Conservation (phyloP, 805 yeast species). For the Ogataea allantospora region DNA sequence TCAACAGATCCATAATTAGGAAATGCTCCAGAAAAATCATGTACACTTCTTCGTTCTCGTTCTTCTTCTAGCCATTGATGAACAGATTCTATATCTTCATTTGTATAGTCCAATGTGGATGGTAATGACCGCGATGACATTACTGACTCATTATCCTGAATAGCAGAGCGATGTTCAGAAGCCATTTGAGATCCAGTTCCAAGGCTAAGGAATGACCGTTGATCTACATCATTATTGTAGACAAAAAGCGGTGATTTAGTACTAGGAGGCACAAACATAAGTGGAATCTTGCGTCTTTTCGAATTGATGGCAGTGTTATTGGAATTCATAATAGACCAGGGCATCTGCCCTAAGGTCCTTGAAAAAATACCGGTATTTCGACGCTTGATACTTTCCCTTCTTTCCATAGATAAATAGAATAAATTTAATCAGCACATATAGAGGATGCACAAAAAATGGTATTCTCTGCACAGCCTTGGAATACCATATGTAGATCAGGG, state of each 20-base stretch:
- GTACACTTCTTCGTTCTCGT: constrained; percentile 32
- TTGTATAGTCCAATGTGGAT: constrained; percentile 34
- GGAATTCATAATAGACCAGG: constrained; percentile 26
- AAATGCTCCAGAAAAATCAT: constrained; percentile 16
- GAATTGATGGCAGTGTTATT: constrained; percentile 33
- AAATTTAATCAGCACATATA: too few species aligned
- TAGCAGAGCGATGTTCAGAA: constrained; percentile 24
- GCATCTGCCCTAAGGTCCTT: constrained; percentile 26
- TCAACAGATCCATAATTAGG: constrained; percentile 23
- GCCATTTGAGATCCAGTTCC: constrained; percentile 32
- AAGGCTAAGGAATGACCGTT: constrained; percentile 36
- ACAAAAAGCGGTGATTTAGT: constrained; percentile 37
- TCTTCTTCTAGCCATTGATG: constrained; percentile 38
- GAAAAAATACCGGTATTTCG: constrained; percentile 27
- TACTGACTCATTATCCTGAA: constrained; percentile 28
- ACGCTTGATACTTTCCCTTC: constrained; percentile 19
- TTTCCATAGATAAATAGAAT: constrained; percentile 14
- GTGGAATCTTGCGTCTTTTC: constrained; percentile 34
- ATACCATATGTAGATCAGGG: too few species aligned
- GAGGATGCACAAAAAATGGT: not conserved
- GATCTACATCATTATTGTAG: constrained; percentile 33
- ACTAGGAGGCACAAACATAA: constrained; percentile 38
- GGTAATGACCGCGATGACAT: constrained; percentile 37
- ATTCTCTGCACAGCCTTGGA: too few species aligned
- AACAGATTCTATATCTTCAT: constrained; percentile 34